Evolutionary conservation across 176 grass and related monocot species (phyloP).

Genomic region (Musa schizocarpa): DNA sequence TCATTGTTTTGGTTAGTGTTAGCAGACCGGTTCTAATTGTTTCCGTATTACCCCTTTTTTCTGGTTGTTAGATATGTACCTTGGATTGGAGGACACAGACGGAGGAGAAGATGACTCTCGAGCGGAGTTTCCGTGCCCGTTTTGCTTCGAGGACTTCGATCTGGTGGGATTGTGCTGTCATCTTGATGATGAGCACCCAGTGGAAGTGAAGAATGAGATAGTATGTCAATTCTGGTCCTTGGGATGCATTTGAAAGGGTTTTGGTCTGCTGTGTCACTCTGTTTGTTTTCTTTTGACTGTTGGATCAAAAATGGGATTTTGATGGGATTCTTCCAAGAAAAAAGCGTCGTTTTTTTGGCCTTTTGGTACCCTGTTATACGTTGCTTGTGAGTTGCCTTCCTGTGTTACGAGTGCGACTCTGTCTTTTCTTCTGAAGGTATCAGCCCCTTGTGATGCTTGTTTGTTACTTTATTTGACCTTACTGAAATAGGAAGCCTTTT

Average conservation of each 20-base stretch:
- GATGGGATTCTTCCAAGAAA: neutral
- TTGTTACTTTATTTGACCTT: neutral
- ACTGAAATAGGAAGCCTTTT: neutral
- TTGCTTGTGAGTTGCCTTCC: neutral
- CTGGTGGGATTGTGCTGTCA: conserved; percentile 55
- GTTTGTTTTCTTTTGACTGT: neutral
- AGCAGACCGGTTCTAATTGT: neutral
- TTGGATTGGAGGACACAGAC: conserved; percentile 59
- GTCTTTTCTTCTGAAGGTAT: neutral
- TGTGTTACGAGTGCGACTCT: neutral
- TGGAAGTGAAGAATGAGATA: conserved; percentile 56
- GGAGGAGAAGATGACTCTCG: conserved; percentile 40
- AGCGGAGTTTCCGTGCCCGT: conserved; percentile 59
- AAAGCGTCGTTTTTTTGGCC: neutral
- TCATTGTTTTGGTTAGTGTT: neutral
- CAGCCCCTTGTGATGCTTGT: neutral
- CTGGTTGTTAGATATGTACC: conserved; percentile 38
- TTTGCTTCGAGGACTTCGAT: conserved; percentile 80
- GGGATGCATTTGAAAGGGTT: neutral
- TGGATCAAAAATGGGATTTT: neutral
- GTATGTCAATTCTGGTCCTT: neutral
- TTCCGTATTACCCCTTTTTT: conserved; percentile 1
- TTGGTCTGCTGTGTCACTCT: neutral
- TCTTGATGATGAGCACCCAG: conserved; percentile 63
- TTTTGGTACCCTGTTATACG: neutral